Base-by-base conservation (phyloP, 2,329 filamentous ascomycete genomes). In the Mariannaea elegans region DNA sequence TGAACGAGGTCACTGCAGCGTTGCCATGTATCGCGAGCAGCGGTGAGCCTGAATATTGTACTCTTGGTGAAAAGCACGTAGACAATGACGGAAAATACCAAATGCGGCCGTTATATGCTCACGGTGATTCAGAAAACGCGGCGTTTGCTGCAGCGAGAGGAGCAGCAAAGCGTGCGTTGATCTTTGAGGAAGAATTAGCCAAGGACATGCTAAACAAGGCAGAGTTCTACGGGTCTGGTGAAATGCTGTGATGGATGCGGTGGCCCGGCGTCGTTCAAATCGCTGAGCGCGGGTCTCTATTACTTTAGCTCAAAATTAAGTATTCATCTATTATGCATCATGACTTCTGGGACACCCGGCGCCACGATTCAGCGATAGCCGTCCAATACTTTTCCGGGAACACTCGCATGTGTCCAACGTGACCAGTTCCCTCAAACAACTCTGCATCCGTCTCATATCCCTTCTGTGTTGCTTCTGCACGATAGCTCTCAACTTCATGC, bases 321-420 rank as follows among this genome's bases (percentile, higher is more conserved):
- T 16, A 45, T 45, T 51, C 23, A 44, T 34, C 29, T 23, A 21
- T 52, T 24, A 44, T 9, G 59, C 47, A 5, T 65, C 60, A 19
- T 51, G 59, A 19, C 44, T 58, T 63, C 60, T 44, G 31, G 1
- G 39, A 44, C 12, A 46, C 48, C 42, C 31, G 31, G 2, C 31
- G 27, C 74, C 74, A 76, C 1, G 72, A 69, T 3, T 61, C 56
- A 10, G 52, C 49, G 8, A 84, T 80, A 0, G 77, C 72, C 1
- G 64, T 69, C 87, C 87, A 90, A 68, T 90, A 90, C 70, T 82
- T 77, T 29, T 79, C 79, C 1, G 82, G 81, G 55, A 87, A 81
- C 71, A 80, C 74, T 16, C 82, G 77, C 76, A 90, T 83, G 68
- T 90, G 86, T 1, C 84, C 85, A 16, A 88, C 87, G 71, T 90